phyloP scores from a whole-genome alignment of 495 filamentous ascomycete species.

The Clavariopsis aquatica region DNA sequence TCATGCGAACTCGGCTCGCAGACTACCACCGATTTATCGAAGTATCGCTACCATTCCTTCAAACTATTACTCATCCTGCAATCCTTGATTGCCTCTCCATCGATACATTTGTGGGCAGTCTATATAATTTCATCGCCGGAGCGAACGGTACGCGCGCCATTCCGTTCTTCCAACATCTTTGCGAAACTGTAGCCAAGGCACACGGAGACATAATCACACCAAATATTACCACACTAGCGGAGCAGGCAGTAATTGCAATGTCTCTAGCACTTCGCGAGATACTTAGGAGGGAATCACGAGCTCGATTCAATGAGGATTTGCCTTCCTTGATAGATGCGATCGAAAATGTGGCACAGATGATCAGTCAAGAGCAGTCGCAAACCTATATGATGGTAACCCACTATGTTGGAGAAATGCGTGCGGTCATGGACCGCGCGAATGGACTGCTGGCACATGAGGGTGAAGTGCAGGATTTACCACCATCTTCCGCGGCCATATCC shows the following conservation, averaged over 20 bases:
- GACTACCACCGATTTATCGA: neutral
- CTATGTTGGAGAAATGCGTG: conserved; percentile 2
- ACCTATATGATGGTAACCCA: neutral
- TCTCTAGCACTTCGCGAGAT: conserved; percentile 6
- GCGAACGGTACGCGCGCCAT: conserved; percentile 13
- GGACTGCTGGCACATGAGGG: conserved; percentile 6
- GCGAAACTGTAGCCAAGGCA: conserved; percentile 5
- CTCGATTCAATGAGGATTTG: conserved; percentile 16
- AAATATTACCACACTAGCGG: neutral
- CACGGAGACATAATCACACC: neutral
- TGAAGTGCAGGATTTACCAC: neutral
- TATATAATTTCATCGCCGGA: conserved; percentile 17
- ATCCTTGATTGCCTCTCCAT: conserved; percentile 17
- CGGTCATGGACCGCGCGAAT: conserved; percentile 9
- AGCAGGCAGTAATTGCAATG: conserved; percentile 7
- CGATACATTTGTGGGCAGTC: conserved; percentile 5
- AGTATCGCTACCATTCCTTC: neutral
- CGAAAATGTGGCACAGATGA: conserved; percentile 4
- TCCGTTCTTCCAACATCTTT: conserved; percentile 16
- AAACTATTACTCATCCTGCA: conserved; percentile 6
- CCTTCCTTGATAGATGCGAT: conserved; percentile 2
- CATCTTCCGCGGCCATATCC: neutral
- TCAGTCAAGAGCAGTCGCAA: neutral
- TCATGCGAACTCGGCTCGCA: neutral
- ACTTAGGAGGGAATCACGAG: conserved; percentile 7